Conservation (phyloP, 2,329 filamentous ascomycete genomes). For the Trichophyton equinum region DNA sequence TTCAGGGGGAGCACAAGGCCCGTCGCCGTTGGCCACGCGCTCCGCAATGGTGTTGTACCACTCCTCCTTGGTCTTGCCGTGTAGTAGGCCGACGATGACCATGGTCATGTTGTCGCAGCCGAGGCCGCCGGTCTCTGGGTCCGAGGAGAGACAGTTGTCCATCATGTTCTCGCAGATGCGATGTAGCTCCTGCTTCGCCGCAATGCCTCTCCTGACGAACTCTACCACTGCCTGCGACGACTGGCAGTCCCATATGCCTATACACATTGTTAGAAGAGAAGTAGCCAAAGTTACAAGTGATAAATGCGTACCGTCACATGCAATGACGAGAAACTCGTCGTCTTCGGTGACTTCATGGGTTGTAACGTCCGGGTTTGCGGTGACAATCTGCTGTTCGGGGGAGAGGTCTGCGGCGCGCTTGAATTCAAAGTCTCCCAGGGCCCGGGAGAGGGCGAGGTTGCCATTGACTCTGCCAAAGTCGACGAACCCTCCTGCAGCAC, state of each 20-base stretch:
- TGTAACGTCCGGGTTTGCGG: conserved; percentile 87
- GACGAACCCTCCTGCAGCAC: conserved; percentile 89
- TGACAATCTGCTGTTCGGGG: conserved; percentile 98
- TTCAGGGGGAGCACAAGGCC: conserved; percentile 95
- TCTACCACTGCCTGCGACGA: conserved; percentile 95
- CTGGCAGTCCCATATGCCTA: conserved; percentile 99
- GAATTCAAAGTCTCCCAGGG: conserved; percentile 98
- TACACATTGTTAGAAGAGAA: background rate
- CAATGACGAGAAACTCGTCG: conserved; percentile 89
- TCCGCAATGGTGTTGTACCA: conserved; percentile 96
- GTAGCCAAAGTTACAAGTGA: too few species aligned
- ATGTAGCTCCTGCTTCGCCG: conserved; percentile 85
- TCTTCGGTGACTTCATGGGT: conserved; percentile 82
- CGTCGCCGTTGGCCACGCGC: conserved; percentile 90
- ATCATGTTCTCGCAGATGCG: conserved; percentile 99
- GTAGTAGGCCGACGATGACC: conserved; percentile 74
- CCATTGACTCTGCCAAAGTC: conserved; percentile 98
- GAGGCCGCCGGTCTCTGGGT: conserved; percentile 93
- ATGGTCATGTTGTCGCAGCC: conserved; percentile 99
- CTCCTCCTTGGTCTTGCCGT: conserved; percentile 87
- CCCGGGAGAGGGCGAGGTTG: conserved; percentile 89
- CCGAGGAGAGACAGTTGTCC: conserved; percentile 97
- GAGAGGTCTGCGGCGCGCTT: conserved; percentile 96
- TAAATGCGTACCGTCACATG: conserved; percentile 64
- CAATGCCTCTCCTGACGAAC: conserved; percentile 91